Evolutionary conservation across 83 land plant genomes (phyloP).

Genomic region (Diphasiastrum complanatum): DNA sequence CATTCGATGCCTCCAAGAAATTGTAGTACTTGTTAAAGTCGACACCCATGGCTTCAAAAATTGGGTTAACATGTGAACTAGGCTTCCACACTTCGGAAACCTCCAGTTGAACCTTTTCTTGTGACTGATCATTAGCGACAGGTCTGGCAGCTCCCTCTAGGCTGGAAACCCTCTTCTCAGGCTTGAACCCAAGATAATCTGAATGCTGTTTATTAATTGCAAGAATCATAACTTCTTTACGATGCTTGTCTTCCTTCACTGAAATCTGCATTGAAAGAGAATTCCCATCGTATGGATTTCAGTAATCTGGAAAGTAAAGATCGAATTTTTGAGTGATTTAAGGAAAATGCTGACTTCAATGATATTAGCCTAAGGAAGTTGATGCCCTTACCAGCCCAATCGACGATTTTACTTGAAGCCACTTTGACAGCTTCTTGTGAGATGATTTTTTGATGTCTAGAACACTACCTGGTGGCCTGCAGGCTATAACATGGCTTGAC

Average conservation of each 20-base stretch:
- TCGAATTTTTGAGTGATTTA: too few species aligned
- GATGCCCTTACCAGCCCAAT: constrained; percentile 61
- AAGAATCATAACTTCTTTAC: constrained; percentile 51
- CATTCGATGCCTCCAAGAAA: constrained; percentile 66
- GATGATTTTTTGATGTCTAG: constrained; percentile 84
- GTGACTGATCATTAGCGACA: constrained; percentile 19
- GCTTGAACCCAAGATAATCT: constrained; percentile 60
- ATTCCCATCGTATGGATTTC: too few species aligned
- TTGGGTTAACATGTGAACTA: constrained; percentile 66
- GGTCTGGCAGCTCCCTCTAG: constrained; percentile 29
- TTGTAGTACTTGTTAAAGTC: constrained; percentile 46
- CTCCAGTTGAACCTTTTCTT: constrained; percentile 37
- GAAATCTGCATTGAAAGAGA: constrained; percentile 52
- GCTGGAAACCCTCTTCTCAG: constrained; percentile 46
- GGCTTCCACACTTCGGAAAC: constrained; percentile 64
- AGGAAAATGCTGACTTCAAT: too few species aligned
- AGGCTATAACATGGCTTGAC: constrained; percentile 69
- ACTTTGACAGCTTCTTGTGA: constrained; percentile 80
- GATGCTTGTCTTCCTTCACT: constrained; percentile 77
- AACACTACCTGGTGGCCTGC: constrained; percentile 74
- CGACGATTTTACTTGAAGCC: constrained; percentile 70
- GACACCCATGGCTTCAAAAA: constrained; percentile 66
- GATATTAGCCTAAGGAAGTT: too few species aligned
- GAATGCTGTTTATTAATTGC: constrained; percentile 60
- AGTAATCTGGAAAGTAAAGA: too few species aligned